Evolutionary conservation across 805 yeast genomes (phyloP).

Genomic region (Wickerhamomyces rabaulensis): DNA sequence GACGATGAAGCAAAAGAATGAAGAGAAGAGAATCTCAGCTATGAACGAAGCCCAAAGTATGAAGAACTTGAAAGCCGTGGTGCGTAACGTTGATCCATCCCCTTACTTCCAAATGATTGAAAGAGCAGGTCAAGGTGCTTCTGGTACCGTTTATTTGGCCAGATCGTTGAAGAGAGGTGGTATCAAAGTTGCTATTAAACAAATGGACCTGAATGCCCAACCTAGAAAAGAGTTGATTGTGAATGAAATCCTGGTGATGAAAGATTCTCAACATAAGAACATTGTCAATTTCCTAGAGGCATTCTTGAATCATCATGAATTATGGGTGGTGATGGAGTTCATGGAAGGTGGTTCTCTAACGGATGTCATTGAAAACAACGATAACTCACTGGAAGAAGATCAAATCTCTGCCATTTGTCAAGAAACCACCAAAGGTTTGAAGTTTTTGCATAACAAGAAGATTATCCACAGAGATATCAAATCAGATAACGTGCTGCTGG

Average conservation of each 20-base stretch:
- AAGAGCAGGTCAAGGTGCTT: conserved; percentile 96
- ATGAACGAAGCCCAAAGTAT: conserved; percentile 86
- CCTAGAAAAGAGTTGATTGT: conserved; percentile 93
- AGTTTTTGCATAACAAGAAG: conserved; percentile 85
- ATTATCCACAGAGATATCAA: conserved; percentile 96
- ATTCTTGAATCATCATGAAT: conserved; percentile 68
- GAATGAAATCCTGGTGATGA: conserved; percentile 95
- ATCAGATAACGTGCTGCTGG: conserved; percentile 88
- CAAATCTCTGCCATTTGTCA: conserved; percentile 90
- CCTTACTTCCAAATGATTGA: conserved; percentile 71
- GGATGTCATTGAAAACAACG: conserved; percentile 89
- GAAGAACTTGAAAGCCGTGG: conserved; percentile 77
- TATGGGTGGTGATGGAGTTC: conserved; percentile 99
- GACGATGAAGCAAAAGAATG: conserved; percentile 31
- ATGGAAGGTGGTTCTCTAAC: conserved; percentile 99
- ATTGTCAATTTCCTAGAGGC: conserved; percentile 94
- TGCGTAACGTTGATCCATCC: conserved; percentile 80
- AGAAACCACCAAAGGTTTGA: conserved; percentile 88
- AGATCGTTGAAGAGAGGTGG: conserved; percentile 51
- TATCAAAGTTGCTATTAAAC: conserved; percentile 87
- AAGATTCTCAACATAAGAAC: conserved; percentile 88
- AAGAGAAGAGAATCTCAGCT: conserved; percentile 50
- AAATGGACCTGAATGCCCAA: conserved; percentile 87
- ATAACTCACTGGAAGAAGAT: conserved; percentile 61
- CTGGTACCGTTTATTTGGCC: conserved; percentile 92